phyloP scores from a whole-genome alignment of 495 filamentous ascomycete species.

The Aspergillus bertholletiae region DNA sequence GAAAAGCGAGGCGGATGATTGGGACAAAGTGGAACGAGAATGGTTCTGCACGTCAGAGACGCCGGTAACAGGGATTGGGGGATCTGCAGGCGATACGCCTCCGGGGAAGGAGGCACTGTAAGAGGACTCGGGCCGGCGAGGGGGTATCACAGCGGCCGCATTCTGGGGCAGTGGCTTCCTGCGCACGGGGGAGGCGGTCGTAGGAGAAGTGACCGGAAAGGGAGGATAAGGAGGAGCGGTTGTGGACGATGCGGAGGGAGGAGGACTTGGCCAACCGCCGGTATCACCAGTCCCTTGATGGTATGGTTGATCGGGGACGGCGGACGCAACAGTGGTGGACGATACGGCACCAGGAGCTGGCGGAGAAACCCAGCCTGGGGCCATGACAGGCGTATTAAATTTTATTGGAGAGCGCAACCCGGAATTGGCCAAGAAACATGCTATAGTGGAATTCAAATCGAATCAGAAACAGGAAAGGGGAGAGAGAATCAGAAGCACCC shows the following conservation, averaged over 20 bases:
- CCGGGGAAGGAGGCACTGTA: slow-evolving; percentile 28
- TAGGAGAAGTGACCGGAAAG: slow-evolving; percentile 14
- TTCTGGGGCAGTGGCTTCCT: slow-evolving; percentile 39
- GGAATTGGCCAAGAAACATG: slow-evolving; percentile 5
- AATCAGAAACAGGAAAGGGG: slow-evolving; percentile 12
- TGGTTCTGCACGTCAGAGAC: slow-evolving; percentile 5
- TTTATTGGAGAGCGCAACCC: slow-evolving; percentile 8
- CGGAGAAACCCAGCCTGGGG: slow-evolving; percentile 20
- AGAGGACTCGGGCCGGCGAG: slow-evolving; percentile 22
- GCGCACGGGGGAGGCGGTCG: slow-evolving; percentile 24
- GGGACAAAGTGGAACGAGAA: slow-evolving; percentile 9
- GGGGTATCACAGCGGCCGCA: slow-evolving; percentile 28
- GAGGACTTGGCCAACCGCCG: slow-evolving; percentile 7
- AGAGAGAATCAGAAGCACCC: slow-evolving; percentile 15
- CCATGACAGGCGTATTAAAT: slow-evolving; percentile 12
- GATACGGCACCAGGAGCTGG: slow-evolving; percentile 23
- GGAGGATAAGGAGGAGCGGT: slow-evolving; percentile 16
- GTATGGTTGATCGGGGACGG: slow-evolving; percentile 1
- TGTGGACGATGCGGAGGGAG: slow-evolving; percentile 7
- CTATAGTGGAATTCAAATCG: slow-evolving; percentile 1
- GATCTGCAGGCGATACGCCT: slow-evolving; percentile 25
- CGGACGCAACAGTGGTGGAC: background rate
- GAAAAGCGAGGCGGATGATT: slow-evolving; percentile 16
- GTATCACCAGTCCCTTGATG: slow-evolving; percentile 6
- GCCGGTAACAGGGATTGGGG: slow-evolving; percentile 17